Evolutionary conservation across 441 rosid species (phyloP), one percentile per base, ranked within the genome.

Genomic region (Pelargonium fulgidum): DNA sequence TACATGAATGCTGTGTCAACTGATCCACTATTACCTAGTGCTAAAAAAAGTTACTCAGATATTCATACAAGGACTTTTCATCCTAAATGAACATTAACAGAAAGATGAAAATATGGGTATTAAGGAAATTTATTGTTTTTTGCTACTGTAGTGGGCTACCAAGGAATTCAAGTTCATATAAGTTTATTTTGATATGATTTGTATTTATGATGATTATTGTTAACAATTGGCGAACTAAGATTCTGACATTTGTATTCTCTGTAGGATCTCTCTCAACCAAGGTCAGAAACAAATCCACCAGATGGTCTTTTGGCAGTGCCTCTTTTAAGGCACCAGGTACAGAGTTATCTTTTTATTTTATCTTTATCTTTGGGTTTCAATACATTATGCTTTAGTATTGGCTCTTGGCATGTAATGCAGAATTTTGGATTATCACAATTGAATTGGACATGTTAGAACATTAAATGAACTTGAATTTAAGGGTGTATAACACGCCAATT

Each of bases 321-420:
- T 72, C 97, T 93, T 67, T 64, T 93, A 80, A 85, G 89, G 79
- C 99, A 93, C 85, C 99, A 93, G 99, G 99, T 93, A 77, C 73
- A 73, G 47, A 68, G 67, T 61, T 59, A 73, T 69, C 61, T 61
- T 50, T 17, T 5, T 16, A 22, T 36, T 58, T 58, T 48, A 6
- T 13, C 48, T 41, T 45, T 39, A 9, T n/a, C 39, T 12, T 41
- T 63, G 62, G 56, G 36, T 50, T 50, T 13, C 14, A 4, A 58
- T 58, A 19, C 26, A 58, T 58, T 26, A 19, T 58, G 29, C 9
- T 19, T 58, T 58, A 12, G 19, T 58, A 17, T 58, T 17, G 62
- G 29, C 62, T 58, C 29, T 58, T 58, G 29, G 29, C 39, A 33
- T 33, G 48, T 44, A 44, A 13, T 44, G 12, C 10, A 44, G 2